These are phyloP conservation scores for Fusarium sp. DNA, from an alignment of 2,329 filamentous ascomycete genomes.

Conservation along the genomic window DNA sequence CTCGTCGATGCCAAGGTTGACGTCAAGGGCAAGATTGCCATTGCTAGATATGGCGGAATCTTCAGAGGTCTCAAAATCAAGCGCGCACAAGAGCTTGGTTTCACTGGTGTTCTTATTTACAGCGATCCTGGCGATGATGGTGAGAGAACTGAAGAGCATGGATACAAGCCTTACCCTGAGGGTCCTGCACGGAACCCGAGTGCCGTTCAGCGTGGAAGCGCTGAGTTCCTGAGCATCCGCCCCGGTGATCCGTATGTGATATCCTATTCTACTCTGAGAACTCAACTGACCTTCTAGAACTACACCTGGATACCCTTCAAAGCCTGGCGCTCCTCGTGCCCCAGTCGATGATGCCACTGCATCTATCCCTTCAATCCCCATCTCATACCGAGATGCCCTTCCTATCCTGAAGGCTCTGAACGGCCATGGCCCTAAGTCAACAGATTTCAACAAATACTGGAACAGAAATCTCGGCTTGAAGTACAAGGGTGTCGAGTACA, in stretches of 20 bases:
- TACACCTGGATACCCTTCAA: constrained; percentile 92
- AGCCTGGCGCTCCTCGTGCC: constrained; percentile 83
- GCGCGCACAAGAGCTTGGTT: constrained; percentile 89
- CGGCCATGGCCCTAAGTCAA: constrained; percentile 82
- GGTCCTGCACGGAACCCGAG: constrained; percentile 89
- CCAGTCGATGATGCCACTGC: constrained; percentile 78
- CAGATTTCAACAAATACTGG: constrained; percentile 80
- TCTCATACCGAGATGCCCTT: constrained; percentile 88
- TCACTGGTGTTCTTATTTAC: constrained; percentile 87
- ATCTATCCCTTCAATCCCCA: constrained; percentile 88
- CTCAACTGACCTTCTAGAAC: constrained; percentile 61
- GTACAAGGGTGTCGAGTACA: constrained; percentile 87
- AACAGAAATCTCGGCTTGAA: constrained; percentile 74
- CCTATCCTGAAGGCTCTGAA: constrained; percentile 92
- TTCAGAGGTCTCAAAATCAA: constrained; percentile 95
- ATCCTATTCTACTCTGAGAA: constrained; percentile 14
- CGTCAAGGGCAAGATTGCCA: constrained; percentile 85
- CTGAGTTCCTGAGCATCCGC: constrained; percentile 79
- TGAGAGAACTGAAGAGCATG: constrained; percentile 82
- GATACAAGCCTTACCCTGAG: constrained; percentile 81
- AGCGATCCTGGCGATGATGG: constrained; percentile 92
- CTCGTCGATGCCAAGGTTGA: constrained; percentile 79
- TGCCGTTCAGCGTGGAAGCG: constrained; percentile 89
- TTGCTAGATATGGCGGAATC: constrained; percentile 86
- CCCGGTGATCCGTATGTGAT: constrained; percentile 73